Percentiles rank a stretch among this genome's conserved stretches.
These are phyloP conservation scores for Fusarium pseudoanthophilum DNA, from an alignment of 2,329 filamentous ascomycete species.

Conservation along the genomic window DNA sequence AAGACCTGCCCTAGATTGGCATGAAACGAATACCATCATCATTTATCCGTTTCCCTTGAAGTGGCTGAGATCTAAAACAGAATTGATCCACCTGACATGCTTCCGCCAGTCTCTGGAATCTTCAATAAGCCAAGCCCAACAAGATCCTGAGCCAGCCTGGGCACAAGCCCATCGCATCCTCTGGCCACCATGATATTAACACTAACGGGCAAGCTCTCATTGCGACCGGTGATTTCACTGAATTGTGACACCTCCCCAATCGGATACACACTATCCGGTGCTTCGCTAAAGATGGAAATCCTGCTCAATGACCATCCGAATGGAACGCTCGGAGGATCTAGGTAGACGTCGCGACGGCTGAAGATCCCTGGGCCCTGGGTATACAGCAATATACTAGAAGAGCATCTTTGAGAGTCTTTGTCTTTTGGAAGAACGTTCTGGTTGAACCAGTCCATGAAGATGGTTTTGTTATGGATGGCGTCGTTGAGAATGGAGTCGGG, in stretches of 20 bases:
- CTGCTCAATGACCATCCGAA: background rate
- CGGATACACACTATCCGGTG: background rate
- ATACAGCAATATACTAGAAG: background rate
- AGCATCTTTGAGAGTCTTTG: background rate
- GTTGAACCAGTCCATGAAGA: slow-evolving; percentile 3
- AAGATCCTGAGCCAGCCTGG: background rate
- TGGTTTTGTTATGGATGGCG: background rate
- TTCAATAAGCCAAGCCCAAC: background rate
- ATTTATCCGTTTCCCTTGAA: accelerated
- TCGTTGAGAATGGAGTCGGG: background rate
- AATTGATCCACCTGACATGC: background rate
- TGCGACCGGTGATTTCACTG: background rate
- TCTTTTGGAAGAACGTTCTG: background rate
- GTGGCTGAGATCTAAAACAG: background rate
- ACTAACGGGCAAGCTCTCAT: background rate
- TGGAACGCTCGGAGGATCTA: background rate
- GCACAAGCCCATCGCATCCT: background rate
- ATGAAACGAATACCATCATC: background rate
- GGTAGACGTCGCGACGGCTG: background rate
- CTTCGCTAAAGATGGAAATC: background rate
- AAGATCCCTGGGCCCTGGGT: background rate
- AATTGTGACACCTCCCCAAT: background rate
- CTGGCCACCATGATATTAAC: background rate
- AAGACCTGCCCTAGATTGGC: background rate
- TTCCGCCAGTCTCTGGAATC: background rate